Evolutionary conservation across 805 yeast genomes (phyloP), one percentile per base, ranked within the genome.

Genomic region (Ogataea zsoltii): DNA sequence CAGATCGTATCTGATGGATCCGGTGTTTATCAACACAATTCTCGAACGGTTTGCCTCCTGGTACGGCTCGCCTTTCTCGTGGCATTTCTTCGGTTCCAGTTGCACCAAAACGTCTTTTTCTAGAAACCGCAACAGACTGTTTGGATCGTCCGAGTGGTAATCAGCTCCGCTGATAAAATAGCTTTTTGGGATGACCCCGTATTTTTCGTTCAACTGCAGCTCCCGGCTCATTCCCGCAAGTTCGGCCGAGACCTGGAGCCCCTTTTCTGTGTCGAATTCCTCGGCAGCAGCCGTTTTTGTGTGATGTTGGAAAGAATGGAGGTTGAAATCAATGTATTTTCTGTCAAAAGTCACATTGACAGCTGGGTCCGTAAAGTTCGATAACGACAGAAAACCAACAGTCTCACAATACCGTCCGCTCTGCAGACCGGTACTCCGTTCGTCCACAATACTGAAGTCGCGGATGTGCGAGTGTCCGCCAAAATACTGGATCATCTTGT

Each of bases 401-500:
- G 98, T 92, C 62, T 92, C 98, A 59, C 96, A 80, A 61, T 87
- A 92, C 40, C 97, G 72, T 0, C 98, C 98, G 61, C 96, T 87
- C 67, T 92, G 96, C n/a, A 92, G 65, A 0, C 84, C 97, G 0
- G 87, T 80, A 18, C 91, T 76, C 39, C 67, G 69, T 2, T 71
- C 67, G 58, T 92, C 98, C 41, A 82, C 71, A 3, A 79, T 69
- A 7, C 79, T 75, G 63, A 85, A 92, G 64, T 92, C 98, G 50
- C 98, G 72, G 13, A 92, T 81, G 61, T 92, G 98, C 23, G 95
- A 82, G 66, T 92, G 98, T 1, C 97, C 98, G 1, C 97, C 98
- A 65, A 92, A 84, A 56, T 85, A 88, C 62, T 89, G 96, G 42
- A 92, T 85, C 0, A 81, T 70, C 0, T 76, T 73, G 25, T 72